Base-by-base conservation (phyloP, 1,284 basidiomycete genomes). In the Agaricales sp. region DNA sequence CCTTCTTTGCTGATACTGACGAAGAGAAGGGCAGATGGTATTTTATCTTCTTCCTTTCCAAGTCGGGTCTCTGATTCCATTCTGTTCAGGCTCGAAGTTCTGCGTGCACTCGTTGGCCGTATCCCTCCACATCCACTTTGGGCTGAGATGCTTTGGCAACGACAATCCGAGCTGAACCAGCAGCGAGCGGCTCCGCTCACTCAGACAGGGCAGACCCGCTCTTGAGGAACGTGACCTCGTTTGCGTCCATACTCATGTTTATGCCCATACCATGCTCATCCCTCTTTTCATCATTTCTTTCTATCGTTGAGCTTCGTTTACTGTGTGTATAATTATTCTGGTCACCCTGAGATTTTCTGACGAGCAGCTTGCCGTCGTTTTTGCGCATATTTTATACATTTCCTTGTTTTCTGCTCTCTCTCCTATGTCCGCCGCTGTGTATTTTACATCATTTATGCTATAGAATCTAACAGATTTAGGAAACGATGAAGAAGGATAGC, bases 1-100 rank as follows among this genome's bases (percentile, higher is more conserved):
- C 77, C 3, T 97, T 98, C 71, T 92, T 87, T 58, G 91, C 94
- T 24, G 94, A 98, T 64, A 87, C 81, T 11, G 88, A 94, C 55
- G 83, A 84, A 53, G 89, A 93, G 61, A 97, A 96, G 67, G 66
- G 71, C 13, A 76, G 74, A 66, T 99, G 94, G 94, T 92, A 62
- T 59, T 83, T 72, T 14, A 8, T 51, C 30, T 14, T 43, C 38
- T 47, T 26, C 22, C 26, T 50, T 39, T 19, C 13, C n/a, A 16
- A 21, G 52, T 54, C 21, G 13, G 35, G 55, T 19, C 46, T 43
- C 24, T 3, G 20, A 52, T 45, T 57, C 24, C 47, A 18, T 51
- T 37, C 20, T 21, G 48, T 13, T 53, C 3, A 93, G 91, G 91
- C 70, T 95, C 57, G 79, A 87, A 53, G 82, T 92, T 2, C 71